These are phyloP conservation scores for Diaporthe velutina DNA, from an alignment of 2,329 filamentous ascomycete species.

Conservation along the genomic window DNA sequence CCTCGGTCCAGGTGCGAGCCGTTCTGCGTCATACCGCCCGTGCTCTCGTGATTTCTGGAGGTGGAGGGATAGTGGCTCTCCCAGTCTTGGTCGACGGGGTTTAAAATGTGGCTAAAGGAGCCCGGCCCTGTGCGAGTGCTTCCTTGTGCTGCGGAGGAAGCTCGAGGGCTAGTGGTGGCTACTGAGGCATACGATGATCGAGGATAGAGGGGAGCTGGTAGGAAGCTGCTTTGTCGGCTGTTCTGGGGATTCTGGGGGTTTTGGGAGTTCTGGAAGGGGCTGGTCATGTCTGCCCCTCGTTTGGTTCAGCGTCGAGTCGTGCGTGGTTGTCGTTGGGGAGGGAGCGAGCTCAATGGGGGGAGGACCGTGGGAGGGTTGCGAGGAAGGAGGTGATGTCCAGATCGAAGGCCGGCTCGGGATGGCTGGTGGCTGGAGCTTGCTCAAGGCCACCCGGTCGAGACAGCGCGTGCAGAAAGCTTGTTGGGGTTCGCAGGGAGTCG, in stretches of 20 bases:
- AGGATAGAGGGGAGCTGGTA: slow-evolving; percentile 44
- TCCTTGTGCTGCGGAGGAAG: slow-evolving; percentile 52
- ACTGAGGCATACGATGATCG: slow-evolving; percentile 59
- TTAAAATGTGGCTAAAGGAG: slow-evolving; percentile 68
- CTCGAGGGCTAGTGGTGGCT: slow-evolving; percentile 52
- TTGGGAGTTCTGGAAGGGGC: slow-evolving; percentile 33
- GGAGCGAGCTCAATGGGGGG: background rate
- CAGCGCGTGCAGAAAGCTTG: slow-evolving; percentile 28
- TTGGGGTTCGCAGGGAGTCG: slow-evolving; percentile 1
- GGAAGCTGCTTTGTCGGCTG: slow-evolving; percentile 29
- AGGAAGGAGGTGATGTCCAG: background rate
- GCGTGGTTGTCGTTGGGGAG: background rate
- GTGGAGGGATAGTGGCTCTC: background rate
- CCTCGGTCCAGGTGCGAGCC: slow-evolving; percentile 44
- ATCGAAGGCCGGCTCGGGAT: slow-evolving; percentile 7
- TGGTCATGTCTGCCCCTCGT: slow-evolving; percentile 36
- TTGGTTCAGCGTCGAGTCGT: background rate
- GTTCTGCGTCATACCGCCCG: slow-evolving; percentile 48
- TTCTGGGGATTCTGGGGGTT: slow-evolving; percentile 26
- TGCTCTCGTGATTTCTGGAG: slow-evolving; percentile 2
- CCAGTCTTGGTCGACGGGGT: slow-evolving; percentile 56
- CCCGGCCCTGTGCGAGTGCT: slow-evolving; percentile 43
- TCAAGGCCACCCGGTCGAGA: slow-evolving; percentile 28
- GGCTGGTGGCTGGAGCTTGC: slow-evolving; percentile 30
- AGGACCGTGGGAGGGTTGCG: background rate